A percentile compares a stretch with the other conserved stretches of the same genome.
Evolutionary conservation across 257 asterid species (phyloP).

Genomic region (Solanum chmielewskii): DNA sequence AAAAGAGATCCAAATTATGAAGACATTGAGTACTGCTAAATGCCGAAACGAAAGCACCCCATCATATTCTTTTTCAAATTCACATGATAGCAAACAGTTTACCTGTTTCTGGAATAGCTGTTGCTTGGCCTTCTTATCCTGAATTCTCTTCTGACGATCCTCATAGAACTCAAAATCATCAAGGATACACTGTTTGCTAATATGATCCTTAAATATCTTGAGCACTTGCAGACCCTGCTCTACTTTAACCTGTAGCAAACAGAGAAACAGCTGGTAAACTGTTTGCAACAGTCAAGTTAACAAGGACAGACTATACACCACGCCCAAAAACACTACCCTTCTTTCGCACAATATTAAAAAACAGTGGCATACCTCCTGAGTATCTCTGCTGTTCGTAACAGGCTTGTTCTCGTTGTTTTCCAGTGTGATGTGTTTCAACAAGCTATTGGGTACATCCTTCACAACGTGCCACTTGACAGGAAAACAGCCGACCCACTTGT

Average conservation of each 20-base stretch:
- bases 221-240: conserved; percentile 60
- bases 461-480: conserved; percentile 82
- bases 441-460: conserved; percentile 72
- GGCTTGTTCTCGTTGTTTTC: conserved; percentile 73
- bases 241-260: conserved; percentile 39
- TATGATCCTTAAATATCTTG: conserved; percentile 49
- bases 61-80: background rate
- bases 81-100: background rate
- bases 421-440: conserved; percentile 59
- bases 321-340: background rate
- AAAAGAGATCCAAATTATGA: background rate
- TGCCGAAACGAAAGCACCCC: background rate
- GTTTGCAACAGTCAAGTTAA: background rate
- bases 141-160: conserved; percentile 59
- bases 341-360: background rate
- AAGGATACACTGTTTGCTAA: conserved; percentile 45
- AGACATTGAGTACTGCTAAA: background rate
- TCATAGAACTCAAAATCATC: conserved; percentile 72
- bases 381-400: conserved; percentile 73
- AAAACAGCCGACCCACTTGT: conserved; percentile 81
- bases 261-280: background rate
- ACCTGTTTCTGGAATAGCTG: conserved; percentile 43
- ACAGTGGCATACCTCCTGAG: conserved; percentile 47
- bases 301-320: background rate
- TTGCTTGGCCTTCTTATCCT: conserved; percentile 47